Base-by-base conservation (phyloP, 768 basidiomycete genomes). In the Termitomyces sp. region DNA sequence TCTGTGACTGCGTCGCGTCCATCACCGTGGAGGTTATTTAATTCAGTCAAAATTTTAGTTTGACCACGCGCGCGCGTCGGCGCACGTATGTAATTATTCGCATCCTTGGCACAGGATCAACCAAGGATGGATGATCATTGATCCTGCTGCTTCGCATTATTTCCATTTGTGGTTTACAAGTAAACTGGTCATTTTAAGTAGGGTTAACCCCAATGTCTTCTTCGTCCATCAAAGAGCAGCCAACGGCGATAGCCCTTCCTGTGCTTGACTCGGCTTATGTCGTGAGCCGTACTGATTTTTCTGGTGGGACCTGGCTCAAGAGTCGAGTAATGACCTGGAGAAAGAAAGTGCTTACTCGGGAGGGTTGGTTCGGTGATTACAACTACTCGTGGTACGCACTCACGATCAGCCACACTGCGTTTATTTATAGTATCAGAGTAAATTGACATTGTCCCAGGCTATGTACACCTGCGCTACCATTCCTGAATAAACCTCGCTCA, bases 361-460 rank as follows among this genome's bases (percentile, higher is more conserved):
- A 86, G 44, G 90, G 90, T 8, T 93, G 91, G 91, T 57, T 92
- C n/a, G 91, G 91, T 0, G 86, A 87, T 67, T 93, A 92, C 66
- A 83, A 92, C 72, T 92, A 89, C 65, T 78, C 72, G 8, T 87
- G 83, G 81, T 77, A 55, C 34, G 68, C 58, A n/a, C 27, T 32
- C 10, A 67, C 56, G 12, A 20, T 32, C 16, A 9, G 20, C 46
- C 14, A 27, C 26, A n/a, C 12, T n/a, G 3, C n/a, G 6, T 24
- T 36, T 36, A n/a, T n/a, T n/a, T n/a, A n/a, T n/a, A n/a, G n/a
- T n/a, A n/a, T 26, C 14, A 3, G 46, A 22, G 24, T 46, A 31
- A 32, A 12, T 5, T 44, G 16, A 44, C 24, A 16, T 18, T 24
- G 26, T 18, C 27, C 16, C 41, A 76, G 81, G 80, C 78, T 91